Conservation (phyloP, 1,284 basidiomycete species). For the Leucoagaricus sp. region DNA sequence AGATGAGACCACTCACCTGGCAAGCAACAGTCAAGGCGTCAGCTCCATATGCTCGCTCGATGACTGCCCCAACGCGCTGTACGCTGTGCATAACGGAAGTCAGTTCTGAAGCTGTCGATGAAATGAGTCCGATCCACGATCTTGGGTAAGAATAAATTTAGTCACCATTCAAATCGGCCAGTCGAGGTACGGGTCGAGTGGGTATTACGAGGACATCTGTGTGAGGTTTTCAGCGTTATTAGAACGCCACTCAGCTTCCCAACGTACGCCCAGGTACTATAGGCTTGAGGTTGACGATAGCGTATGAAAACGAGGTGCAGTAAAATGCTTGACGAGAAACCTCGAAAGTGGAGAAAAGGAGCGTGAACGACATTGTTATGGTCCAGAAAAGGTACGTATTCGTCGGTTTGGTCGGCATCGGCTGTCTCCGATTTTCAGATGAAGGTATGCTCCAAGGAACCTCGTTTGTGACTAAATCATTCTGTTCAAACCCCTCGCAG, state of each 20-base stretch:
- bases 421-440: neutral
- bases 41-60: slow-evolving; percentile 73
- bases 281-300: slow-evolving; percentile 92
- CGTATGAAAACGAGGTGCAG: slow-evolving; percentile 67
- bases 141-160: too few relatives aligned
- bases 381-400: too few relatives aligned
- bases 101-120: slow-evolving; percentile 59
- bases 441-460: neutral
- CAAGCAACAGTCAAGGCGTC: slow-evolving; percentile 81
- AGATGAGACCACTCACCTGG: slow-evolving; percentile 52
- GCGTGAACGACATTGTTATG: slow-evolving; percentile 36
- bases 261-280: slow-evolving; percentile 87
- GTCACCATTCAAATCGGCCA: slow-evolving; percentile 66
- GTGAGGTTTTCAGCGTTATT: neutral
- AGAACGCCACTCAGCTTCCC: neutral
- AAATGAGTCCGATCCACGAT: neutral
- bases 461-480: too few relatives aligned
- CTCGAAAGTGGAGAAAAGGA: slow-evolving; percentile 83
- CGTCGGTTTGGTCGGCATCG: too few relatives aligned
- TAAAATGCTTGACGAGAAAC: slow-evolving; percentile 85
- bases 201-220: slow-evolving; percentile 90
- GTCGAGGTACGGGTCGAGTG: slow-evolving; percentile 71
- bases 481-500: too few relatives aligned
- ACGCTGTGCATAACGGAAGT: slow-evolving; percentile 78
- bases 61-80: slow-evolving; percentile 66